These are phyloP conservation scores for Blastocladiella britannica DNA, from an alignment of 192 early-diverging fungal genomes.

Conservation along the genomic window DNA sequence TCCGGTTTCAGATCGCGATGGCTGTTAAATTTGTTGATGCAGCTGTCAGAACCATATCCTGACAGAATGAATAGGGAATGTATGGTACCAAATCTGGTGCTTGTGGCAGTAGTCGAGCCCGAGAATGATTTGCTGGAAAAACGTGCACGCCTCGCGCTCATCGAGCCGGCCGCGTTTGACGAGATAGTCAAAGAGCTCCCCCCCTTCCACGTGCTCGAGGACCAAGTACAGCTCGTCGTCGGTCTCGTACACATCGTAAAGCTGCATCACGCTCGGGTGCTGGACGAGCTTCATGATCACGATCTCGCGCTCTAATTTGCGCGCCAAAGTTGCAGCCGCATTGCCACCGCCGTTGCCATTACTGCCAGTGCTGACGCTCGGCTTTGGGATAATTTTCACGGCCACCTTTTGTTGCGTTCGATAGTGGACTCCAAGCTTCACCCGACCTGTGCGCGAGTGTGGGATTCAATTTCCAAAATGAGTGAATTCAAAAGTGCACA, in stretches of 20 bases:
- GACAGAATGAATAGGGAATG: slow-evolving; percentile 4
- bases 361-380: not conserved
- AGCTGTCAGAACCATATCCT: slow-evolving; percentile 28
- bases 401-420: slow-evolving; percentile 28
- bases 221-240: slow-evolving; percentile 11
- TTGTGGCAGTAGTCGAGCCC: slow-evolving; percentile 31
- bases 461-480: too few relatives aligned
- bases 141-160: slow-evolving; percentile 25
- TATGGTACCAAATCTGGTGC: slow-evolving; percentile 28
- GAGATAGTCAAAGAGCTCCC: slow-evolving; percentile 38
- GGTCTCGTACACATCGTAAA: slow-evolving; percentile 25
- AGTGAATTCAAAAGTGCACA: too few relatives aligned
- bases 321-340: slow-evolving; percentile 17
- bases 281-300: slow-evolving; percentile 33
- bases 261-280: slow-evolving; percentile 27
- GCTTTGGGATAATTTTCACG: slow-evolving; percentile 29
- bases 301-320: slow-evolving; percentile 28
- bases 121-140: slow-evolving; percentile 39
- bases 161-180: slow-evolving; percentile 24
- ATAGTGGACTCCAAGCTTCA: slow-evolving; percentile 25
- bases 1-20: slow-evolving; percentile 3
- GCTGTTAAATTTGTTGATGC: too few relatives aligned
- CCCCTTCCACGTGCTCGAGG: slow-evolving; percentile 34
- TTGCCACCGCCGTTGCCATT: slow-evolving; percentile 15
- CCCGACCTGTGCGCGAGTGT: too few relatives aligned